Evolutionary conservation across 202 grass and related monocot species (phyloP).

Genomic region (Dendrocalamus latiflorus): DNA sequence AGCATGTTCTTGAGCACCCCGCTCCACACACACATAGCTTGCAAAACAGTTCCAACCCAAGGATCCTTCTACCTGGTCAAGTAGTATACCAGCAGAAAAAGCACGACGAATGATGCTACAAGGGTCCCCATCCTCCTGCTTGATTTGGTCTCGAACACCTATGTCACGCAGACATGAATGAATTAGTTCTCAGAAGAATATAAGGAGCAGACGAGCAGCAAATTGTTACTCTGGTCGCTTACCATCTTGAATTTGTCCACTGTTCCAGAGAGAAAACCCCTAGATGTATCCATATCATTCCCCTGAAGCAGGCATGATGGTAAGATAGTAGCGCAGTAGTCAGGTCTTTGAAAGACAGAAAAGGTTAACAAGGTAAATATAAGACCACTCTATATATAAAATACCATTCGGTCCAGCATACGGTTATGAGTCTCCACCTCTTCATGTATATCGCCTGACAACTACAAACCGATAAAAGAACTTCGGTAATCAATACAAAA

Average conservation of each 20-base stretch:
- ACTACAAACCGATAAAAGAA: slow-evolving; percentile 42
- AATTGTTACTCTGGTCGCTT: neutral
- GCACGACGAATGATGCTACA: slow-evolving; percentile 64
- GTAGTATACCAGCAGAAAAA: slow-evolving; percentile 87
- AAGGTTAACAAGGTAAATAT: neutral
- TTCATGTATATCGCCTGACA: slow-evolving; percentile 87
- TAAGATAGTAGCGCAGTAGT: slow-evolving; percentile 7
- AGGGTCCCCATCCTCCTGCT: too few species aligned
- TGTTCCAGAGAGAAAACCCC: slow-evolving; percentile 92
- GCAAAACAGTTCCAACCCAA: neutral
- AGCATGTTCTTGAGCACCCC: slow-evolving; percentile 4
- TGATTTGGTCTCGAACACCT: too few species aligned
- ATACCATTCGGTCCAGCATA: slow-evolving; percentile 80
- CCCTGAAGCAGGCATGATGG: slow-evolving; percentile 47
- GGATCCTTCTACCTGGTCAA: slow-evolving; percentile 55
- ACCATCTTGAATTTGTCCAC: too few species aligned
- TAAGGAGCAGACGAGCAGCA: neutral
- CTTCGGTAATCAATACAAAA: slow-evolving; percentile 5
- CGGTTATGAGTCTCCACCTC: slow-evolving; percentile 80
- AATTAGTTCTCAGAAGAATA: neutral
- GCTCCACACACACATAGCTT: neutral
- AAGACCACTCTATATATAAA: neutral
- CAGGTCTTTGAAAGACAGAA: neutral
- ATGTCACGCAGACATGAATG: neutral
- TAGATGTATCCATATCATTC: slow-evolving; percentile 93